These are phyloP conservation scores for Fremontodendron californicum DNA, from an alignment of 345 rosid species.

Conservation along the genomic window DNA sequence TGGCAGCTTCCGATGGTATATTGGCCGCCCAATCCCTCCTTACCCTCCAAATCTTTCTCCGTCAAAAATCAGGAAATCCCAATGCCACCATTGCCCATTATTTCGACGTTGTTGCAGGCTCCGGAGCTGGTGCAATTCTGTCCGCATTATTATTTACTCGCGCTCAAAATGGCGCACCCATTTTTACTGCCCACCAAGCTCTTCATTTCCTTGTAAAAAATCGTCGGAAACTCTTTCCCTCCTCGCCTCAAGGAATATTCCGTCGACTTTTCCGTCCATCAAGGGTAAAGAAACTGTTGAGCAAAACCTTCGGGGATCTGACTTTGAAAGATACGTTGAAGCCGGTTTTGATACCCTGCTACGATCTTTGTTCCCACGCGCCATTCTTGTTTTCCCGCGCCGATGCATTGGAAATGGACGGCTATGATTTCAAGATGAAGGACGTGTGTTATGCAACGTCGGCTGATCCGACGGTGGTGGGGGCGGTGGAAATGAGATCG, in stretches of 20 bases:
- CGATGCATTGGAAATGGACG: slow-evolving; percentile 82
- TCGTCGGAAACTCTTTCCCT: slow-evolving; percentile 27
- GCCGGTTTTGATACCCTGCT: slow-evolving; percentile 79
- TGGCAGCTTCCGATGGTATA: slow-evolving; percentile 62
- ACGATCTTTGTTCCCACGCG: slow-evolving; percentile 73
- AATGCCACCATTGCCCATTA: slow-evolving; percentile 60
- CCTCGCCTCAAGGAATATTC: slow-evolving; percentile 22
- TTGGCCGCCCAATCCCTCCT: slow-evolving; percentile 64
- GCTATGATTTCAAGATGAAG: slow-evolving; percentile 75
- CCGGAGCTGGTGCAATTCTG: slow-evolving; percentile 73
- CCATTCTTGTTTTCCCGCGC: slow-evolving; percentile 94
- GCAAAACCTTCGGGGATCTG: slow-evolving; percentile 31
- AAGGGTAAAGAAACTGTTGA: slow-evolving; percentile 33
- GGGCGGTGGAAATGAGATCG: slow-evolving; percentile 54
- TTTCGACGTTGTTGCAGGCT: slow-evolving; percentile 82
- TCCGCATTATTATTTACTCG: slow-evolving; percentile 73
- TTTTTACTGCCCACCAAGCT: slow-evolving; percentile 58
- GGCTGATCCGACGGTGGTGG: slow-evolving; percentile 44
- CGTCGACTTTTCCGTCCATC: slow-evolving; percentile 30
- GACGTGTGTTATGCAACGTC: slow-evolving; percentile 81
- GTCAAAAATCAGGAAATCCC: slow-evolving; percentile 61
- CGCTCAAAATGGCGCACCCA: slow-evolving; percentile 52
- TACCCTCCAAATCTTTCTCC: slow-evolving; percentile 52
- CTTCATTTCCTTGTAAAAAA: slow-evolving; percentile 45
- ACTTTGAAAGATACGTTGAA: slow-evolving; percentile 77